These are phyloP conservation scores for Psilocybe sp. DNA, from an alignment of 768 basidiomycete genomes.

Conservation along the genomic window DNA sequence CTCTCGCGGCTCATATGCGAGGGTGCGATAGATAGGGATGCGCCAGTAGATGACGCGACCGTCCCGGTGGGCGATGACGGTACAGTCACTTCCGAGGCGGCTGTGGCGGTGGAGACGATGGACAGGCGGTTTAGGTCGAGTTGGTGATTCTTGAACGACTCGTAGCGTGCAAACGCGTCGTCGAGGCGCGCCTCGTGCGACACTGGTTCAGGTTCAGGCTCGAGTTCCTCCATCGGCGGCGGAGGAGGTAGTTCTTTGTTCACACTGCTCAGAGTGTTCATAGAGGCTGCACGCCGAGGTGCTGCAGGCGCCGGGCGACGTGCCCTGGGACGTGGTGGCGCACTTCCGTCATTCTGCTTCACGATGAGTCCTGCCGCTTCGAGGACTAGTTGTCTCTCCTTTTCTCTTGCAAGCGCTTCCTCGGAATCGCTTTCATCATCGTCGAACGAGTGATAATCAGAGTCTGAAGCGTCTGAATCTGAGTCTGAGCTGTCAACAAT, in stretches of 20 bases:
- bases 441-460: conserved; percentile 33
- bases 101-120: conserved; percentile 44
- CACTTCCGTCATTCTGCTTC: conserved; percentile 54
- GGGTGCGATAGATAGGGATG: conserved; percentile 5
- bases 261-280: background rate
- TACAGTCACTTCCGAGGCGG: conserved; percentile 27
- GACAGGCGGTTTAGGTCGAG: conserved; percentile 51
- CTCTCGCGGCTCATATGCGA: conserved; percentile 1
- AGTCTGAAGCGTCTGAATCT: conserved; percentile 37
- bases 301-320: conserved; percentile 52
- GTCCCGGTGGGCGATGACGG: conserved; percentile 43
- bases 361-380: conserved; percentile 86
- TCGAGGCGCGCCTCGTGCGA: conserved; percentile 52
- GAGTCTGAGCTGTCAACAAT: conserved; percentile 29
- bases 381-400: conserved; percentile 79
- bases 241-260: conserved; percentile 55
- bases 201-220: conserved; percentile 18
- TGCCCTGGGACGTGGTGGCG: conserved; percentile 34
- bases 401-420: conserved; percentile 53
- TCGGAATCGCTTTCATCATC: conserved; percentile 42
- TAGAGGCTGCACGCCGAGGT: conserved; percentile 23
- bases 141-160: conserved; percentile 67
- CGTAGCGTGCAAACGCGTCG: conserved; percentile 89
- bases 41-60: conserved; percentile 20
- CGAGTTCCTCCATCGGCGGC: conserved; percentile 28